Base-by-base conservation (phyloP, 2,329 filamentous ascomycete species). In the Talaromyces sp. region DNA sequence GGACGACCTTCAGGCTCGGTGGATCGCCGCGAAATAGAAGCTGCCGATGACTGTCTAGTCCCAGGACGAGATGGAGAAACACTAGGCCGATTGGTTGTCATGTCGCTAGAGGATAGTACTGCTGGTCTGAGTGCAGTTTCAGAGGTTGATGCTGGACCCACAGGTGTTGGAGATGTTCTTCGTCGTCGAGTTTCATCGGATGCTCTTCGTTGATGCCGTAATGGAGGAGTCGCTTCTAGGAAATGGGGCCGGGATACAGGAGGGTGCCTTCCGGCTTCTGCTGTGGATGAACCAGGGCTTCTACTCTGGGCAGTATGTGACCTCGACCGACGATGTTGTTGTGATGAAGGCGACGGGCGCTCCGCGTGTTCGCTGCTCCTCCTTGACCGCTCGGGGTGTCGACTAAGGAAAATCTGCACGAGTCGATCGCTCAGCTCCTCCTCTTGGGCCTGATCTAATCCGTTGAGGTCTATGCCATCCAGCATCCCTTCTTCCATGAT, bases 381-480 rank as follows among this genome's bases (percentile, higher is more conserved):
- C 52, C 68, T 67, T 31, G 74, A 67, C 82, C 84, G 70, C 51
- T 71, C 68, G 62, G 71, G 71, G 69, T 96, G 91, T 31, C 91
- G 83, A 63, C 90, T 84, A 61, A 90, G 82, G 70, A 96, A 96
- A 1, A 91, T 91, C 69, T 96, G 90, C 1, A 92, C 93, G 67
- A 98, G 96, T 62, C 89, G 87, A 69, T 93, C 89, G 65, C 90
- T 96, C 17, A 98, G 85, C 69, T 96, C 91, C 69, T 97, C 92
- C 70, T 97, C 91, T 68, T 92, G 90, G 55, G 81, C 85, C 17
- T 91, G 82, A 64, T 93, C 92, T 58, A 97, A 86, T 64, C 93
- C 93, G 68, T 95, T 90, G 59, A 97, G 78, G 70, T 97, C 93
- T 53, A 97, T 86, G 19, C 91, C 93, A 68, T 97, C 91, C 35